Evolutionary conservation across 177 flowering plant species (phyloP).

Genomic region (Vitis hybrid): DNA sequence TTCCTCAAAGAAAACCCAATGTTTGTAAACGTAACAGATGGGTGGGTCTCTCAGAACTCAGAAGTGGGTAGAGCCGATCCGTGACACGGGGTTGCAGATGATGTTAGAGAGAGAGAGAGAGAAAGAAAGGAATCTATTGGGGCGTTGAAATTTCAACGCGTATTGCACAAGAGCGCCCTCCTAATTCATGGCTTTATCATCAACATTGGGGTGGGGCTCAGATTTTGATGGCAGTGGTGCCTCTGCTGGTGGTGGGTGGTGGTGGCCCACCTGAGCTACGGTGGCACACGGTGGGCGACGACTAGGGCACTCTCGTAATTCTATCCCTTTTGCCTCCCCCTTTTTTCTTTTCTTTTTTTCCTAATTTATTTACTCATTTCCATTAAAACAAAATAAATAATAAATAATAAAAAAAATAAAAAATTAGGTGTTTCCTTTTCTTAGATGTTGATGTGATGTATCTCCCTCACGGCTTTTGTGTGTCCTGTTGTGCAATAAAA

Average conservation of each 20-base stretch:
- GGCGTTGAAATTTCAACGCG: conserved; percentile 18
- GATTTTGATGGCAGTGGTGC: not conserved
- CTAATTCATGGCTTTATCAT: no score
- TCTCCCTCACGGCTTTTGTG: no score
- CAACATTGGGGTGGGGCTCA: not conserved
- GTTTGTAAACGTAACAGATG: conserved; percentile 6
- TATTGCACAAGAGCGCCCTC: conserved; percentile 5
- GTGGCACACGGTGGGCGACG: not conserved
- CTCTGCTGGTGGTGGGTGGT: not conserved
- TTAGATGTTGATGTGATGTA: no score
- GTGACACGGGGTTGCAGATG: conserved; percentile 11
- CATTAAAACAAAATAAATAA: no score
- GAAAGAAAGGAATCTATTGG: conserved; percentile 6
- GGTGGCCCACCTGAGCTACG: conserved; percentile 9
- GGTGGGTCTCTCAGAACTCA: not conserved
- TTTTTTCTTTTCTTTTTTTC: no score
- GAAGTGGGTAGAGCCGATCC: conserved; percentile 5
- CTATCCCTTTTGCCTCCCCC: no score
- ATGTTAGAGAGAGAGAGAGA: not conserved
- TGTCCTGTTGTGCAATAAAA: no score
- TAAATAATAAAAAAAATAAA: no score
- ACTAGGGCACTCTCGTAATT: not conserved
- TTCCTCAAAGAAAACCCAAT: conserved; percentile 19
- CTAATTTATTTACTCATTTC: no score
- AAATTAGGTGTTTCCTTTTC: no score